Evolutionary conservation across 148 eudicot species (phyloP).

Genomic region (Cornus suecica): DNA sequence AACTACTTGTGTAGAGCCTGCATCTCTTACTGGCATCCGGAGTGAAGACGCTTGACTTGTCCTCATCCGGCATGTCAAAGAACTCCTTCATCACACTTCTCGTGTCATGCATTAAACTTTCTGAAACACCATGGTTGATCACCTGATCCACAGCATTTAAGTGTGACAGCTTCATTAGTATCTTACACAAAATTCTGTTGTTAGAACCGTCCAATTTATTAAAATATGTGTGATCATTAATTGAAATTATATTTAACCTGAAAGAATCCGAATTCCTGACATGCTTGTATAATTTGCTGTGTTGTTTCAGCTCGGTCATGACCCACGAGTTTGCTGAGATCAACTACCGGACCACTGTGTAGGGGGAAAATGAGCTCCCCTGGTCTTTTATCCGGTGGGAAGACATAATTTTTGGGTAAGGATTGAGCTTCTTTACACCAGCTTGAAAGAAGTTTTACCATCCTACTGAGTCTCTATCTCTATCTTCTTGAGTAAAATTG

Average conservation of each 20-base stretch:
- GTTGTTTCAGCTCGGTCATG: constrained; percentile 5
- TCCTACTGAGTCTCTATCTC: not conserved
- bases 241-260: constrained; percentile 11
- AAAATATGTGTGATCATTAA: not conserved
- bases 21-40: constrained; percentile 20
- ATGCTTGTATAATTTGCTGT: constrained; percentile 16
- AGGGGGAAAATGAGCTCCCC: constrained; percentile 19
- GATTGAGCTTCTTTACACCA: constrained; percentile 25
- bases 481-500: too few relatives aligned
- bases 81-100: constrained; percentile 17
- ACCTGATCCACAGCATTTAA: constrained; percentile 9
- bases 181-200: not conserved
- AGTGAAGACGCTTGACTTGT: constrained; percentile 12
- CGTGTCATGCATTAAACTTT: constrained; percentile 14
- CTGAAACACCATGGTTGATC: constrained; percentile 26
- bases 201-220: not conserved
- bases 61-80: constrained; percentile 19
- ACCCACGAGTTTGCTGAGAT: constrained; percentile 8
- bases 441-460: constrained; percentile 32
- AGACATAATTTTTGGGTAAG: constrained; percentile 32
- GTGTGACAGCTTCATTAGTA: not conserved
- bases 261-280: constrained; percentile 26
- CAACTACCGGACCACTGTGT: constrained; percentile 21
- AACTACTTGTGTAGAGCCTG: constrained; percentile 42
- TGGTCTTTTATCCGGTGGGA: constrained; percentile 35